Evolutionary conservation across 495 filamentous ascomycete species (phyloP).

Genomic region (Talaromyces borbonicus): DNA sequence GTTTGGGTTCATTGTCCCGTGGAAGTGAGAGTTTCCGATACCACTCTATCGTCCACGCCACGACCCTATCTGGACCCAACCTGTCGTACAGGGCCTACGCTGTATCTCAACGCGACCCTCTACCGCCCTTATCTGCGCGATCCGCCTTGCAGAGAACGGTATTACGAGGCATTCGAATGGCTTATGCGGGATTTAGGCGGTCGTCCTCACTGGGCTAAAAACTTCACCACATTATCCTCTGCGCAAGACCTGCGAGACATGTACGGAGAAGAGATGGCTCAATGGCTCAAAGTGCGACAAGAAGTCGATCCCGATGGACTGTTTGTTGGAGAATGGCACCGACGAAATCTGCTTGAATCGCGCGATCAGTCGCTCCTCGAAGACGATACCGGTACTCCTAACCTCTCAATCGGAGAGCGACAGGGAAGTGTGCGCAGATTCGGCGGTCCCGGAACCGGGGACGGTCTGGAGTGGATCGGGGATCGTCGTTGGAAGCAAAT

Average conservation of each 20-base stretch:
- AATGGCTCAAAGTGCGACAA: conserved; percentile 58
- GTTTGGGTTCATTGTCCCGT: conserved; percentile 88
- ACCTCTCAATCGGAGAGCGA: conserved; percentile 37
- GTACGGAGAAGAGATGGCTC: conserved; percentile 46
- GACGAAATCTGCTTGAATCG: conserved; percentile 51
- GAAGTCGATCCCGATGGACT: conserved; percentile 81
- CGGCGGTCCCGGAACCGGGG: conserved; percentile 26
- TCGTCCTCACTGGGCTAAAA: conserved; percentile 97
- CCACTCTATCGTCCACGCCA: conserved; percentile 41
- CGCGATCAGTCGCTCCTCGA: no score
- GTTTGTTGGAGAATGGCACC: conserved; percentile 89
- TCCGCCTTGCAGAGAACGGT: conserved; percentile 66
- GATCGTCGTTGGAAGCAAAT: conserved; percentile 23
- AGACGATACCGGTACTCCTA: conserved; percentile 1
- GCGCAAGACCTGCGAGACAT: conserved; percentile 33
- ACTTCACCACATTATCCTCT: conserved; percentile 51
- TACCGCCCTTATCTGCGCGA: conserved; percentile 81
- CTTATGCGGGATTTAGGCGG: conserved; percentile 88
- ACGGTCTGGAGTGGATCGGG: conserved; percentile 49
- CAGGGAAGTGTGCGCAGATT: conserved; percentile 24
- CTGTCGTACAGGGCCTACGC: conserved; percentile 55
- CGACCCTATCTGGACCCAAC: conserved; percentile 76
- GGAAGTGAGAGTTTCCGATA: conserved; percentile 82
- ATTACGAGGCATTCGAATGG: conserved; percentile 92
- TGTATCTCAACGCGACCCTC: conserved; percentile 93